These are phyloP conservation scores for Tephrocybe sp. DNA, from an alignment of 768 basidiomycete genomes.

Conservation along the genomic window DNA sequence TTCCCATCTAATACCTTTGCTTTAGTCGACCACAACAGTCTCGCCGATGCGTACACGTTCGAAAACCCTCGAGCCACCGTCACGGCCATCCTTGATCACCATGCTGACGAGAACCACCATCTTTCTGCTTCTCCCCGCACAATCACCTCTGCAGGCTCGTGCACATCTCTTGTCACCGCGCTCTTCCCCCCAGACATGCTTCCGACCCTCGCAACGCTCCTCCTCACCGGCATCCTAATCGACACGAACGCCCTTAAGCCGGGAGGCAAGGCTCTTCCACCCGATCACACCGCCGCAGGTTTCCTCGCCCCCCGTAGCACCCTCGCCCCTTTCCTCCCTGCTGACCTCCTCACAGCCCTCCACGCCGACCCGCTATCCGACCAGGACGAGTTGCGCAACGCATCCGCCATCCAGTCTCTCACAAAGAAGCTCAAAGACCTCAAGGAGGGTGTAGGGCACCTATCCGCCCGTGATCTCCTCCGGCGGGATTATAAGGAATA, in stretches of 20 bases:
- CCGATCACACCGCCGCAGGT: constrained; percentile 62
- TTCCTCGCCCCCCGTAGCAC: constrained; percentile 64
- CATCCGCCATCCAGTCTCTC: constrained; percentile 46
- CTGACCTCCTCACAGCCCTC: constrained; percentile 13
- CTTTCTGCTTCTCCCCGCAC: constrained; percentile 64
- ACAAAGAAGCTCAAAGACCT: constrained; percentile 42
- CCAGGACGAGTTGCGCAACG: constrained; percentile 31
- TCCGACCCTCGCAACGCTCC: constrained; percentile 68
- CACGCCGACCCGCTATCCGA: constrained; percentile 11
- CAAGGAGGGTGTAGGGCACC: constrained; percentile 67
- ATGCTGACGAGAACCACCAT: constrained; percentile 79
- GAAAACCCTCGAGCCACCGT: constrained; percentile 50
- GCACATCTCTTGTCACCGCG: constrained; percentile 56
- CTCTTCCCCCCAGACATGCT: constrained; percentile 42
- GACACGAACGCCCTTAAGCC: constrained; percentile 81
- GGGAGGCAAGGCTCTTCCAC: constrained; percentile 70
- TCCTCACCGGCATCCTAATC: constrained; percentile 78
- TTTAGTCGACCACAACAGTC: constrained; percentile 89
- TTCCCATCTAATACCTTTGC: constrained; percentile 62
- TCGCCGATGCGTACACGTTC: constrained; percentile 41
- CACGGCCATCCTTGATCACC: constrained; percentile 84
- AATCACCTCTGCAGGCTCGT: constrained; percentile 73
- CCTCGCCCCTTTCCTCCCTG: constrained; percentile 27
- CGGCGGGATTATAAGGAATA: constrained; percentile 97
- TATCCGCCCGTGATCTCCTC: constrained; percentile 74